Evolutionary conservation across 352 stramenopile genomes (phyloP), one percentile per base, ranked within the genome.

Genomic region (Blastocystis sp.): DNA sequence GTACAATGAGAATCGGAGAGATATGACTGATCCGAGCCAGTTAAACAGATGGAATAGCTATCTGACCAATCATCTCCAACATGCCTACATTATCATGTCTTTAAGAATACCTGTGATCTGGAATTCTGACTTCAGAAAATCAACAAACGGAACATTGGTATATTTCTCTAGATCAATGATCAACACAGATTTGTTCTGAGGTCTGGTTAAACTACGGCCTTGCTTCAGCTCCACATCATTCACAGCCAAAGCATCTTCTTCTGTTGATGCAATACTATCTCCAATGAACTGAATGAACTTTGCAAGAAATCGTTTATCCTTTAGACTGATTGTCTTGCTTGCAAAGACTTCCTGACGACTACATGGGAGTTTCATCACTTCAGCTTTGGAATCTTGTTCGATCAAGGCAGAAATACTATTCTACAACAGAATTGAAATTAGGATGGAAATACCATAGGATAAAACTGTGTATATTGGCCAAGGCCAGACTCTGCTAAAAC

Each of bases 201-300:
- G 77, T 6, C 77, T 35, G 6, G 39, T 75, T 21, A 78, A 43
- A 24, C 59, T 87, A 5, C 65, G 19, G 6, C 59, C 77, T 43
- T 87, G 77, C 49, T 87, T 74, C 59, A 87, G 35, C 29, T 87
- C 65, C 0, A 87, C n/a, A 37, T 87, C 77, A 42, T 87, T 87
- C 21, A 87, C 61, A 16, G 27, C 16, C 42, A 51, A 57, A 14
- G 56, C 32, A 27, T 87, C 77, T 42, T 81, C 27, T 27, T 87
- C 77, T 29, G 29, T 37, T 19, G 37, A 24, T 19, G 29, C 21
- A 11, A 42, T 46, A 39, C 65, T 65, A 32, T 87, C 77, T 12
- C 59, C 46, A 29, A 74, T 57, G 37, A 87, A 87, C 49, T 87
- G 77, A 37, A 87, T 87, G 32, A 87, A 87, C 43, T 87, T 58